phyloP scores from a whole-genome alignment of 345 rosid genomes.

The Murraya koenigii region DNA sequence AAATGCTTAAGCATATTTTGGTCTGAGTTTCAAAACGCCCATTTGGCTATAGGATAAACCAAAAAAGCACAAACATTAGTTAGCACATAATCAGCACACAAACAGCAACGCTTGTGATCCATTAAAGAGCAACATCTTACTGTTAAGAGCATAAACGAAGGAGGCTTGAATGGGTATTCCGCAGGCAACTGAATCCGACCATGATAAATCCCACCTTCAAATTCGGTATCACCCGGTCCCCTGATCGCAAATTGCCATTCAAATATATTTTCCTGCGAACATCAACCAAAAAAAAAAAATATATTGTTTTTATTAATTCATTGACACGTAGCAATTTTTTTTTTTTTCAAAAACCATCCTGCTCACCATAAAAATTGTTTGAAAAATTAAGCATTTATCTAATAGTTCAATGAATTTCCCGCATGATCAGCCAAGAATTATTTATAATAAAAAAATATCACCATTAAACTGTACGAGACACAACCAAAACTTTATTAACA shows the following conservation, averaged over 20 bases:
- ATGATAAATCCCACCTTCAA: conserved; percentile 97
- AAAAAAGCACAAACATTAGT: conserved; percentile 2
- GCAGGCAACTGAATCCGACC: conserved; percentile 96
- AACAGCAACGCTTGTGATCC: neutral
- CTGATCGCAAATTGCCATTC: conserved; percentile 98
- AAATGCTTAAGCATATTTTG: conserved; percentile 92
- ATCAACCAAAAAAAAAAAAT: neutral
- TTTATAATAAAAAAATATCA: neutral
- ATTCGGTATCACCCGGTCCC: conserved; percentile 81
- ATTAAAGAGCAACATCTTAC: conserved; percentile 35
- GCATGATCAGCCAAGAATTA: neutral
- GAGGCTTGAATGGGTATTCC: conserved; percentile 98
- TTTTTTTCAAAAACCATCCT: no score
- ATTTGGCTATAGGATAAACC: conserved; percentile 55
- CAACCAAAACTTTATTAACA: neutral
- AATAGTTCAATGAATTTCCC: neutral
- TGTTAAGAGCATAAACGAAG: conserved; percentile 86
- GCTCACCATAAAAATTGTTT: neutral
- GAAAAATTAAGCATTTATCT: neutral
- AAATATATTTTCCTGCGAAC: conserved; percentile 81
- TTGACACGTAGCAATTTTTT: no score
- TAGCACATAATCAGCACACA: neutral
- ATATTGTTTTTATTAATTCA: neutral
- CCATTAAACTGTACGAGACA: neutral
- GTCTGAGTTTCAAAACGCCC: conserved; percentile 95